Base-by-base conservation (phyloP, 2,329 filamentous ascomycete genomes). In the Pochonia chlamydosporia region DNA sequence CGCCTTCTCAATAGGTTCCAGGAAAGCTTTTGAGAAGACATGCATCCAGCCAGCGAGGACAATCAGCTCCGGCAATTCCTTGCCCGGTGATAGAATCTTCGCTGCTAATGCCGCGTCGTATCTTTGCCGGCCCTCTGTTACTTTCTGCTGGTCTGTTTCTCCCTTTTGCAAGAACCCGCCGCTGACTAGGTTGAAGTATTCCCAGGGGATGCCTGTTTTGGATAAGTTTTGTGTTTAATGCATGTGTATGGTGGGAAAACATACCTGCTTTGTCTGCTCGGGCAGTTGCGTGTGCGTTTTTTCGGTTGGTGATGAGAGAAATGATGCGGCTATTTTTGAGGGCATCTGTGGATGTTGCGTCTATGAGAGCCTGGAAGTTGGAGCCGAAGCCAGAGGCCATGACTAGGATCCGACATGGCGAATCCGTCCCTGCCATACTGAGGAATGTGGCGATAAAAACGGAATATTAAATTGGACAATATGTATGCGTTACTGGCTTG, bases 21-120 rank as follows among this genome's bases (percentile, higher is more conserved):
- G 70, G 62, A 95, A 93, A 1, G 73, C 69, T 3, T 73, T 71
- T 0, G 82, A 83, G 42, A 95, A 78, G 48, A 95, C 84, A 63
- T 93, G 84, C 89, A 95, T 95, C 78, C 87, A 95, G 3, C 90
- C 89, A 3, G 87, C 84, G 55, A 90, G 86, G 8, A 93, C 84
- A 42, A 95, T 81, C 46, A 95, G 66, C 46, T 91, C 79, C 0
- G 89, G 89, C 48, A 67, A 67, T 52, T 85, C 78, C 4, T 67
- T 63, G 3, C 59, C 55, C 14, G 46, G 48, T 7, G 56, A 51
- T 21, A 92, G 70, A 44, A 95, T 76, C 50, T 84, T 73, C 36
- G 75, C 65, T 0, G 88, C 87, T 52, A 95, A 72, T 37, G 87
- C 87, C 13, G 81, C 78, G 62, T 95, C 89, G 64, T 93, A 95